Conservation (phyloP, 2,329 filamentous ascomycete species). For the Trichoderma semiorbis region DNA sequence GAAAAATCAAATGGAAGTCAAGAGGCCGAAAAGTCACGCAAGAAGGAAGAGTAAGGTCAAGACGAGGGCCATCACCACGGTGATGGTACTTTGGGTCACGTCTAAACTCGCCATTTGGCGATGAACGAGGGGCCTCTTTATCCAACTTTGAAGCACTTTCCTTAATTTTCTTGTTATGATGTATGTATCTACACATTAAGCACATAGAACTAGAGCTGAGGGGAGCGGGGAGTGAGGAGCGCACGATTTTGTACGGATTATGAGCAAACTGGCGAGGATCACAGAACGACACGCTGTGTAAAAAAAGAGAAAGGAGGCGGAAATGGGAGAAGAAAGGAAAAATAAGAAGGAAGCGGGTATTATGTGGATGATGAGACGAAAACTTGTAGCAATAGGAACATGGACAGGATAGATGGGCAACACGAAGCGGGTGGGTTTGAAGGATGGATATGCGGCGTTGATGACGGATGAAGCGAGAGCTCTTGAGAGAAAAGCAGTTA, state of each 20-base stretch:
- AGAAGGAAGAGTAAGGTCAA: neutral
- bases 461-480: neutral
- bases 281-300: neutral
- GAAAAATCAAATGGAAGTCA: conserved; percentile 25
- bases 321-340: neutral
- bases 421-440: neutral
- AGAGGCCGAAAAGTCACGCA: neutral
- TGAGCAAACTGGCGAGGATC: neutral
- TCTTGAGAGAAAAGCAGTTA: neutral
- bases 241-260: neutral
- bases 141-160: neutral
- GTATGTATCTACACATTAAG: conserved; percentile 5
- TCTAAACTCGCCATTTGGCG: neutral
- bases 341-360: neutral
- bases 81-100: neutral
- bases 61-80: neutral
- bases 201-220: conserved; percentile 9
- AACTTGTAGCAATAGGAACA: neutral
- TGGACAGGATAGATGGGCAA: conserved; percentile 4
- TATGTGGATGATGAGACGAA: neutral
- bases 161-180: neutral
- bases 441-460: neutral
- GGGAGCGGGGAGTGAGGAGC: neutral
- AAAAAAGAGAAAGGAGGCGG: neutral
- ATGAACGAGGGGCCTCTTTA: neutral